These are phyloP conservation scores for Micractinium conductrix DNA, from an alignment of 139 green algal genomes.

Conservation along the genomic window DNA sequence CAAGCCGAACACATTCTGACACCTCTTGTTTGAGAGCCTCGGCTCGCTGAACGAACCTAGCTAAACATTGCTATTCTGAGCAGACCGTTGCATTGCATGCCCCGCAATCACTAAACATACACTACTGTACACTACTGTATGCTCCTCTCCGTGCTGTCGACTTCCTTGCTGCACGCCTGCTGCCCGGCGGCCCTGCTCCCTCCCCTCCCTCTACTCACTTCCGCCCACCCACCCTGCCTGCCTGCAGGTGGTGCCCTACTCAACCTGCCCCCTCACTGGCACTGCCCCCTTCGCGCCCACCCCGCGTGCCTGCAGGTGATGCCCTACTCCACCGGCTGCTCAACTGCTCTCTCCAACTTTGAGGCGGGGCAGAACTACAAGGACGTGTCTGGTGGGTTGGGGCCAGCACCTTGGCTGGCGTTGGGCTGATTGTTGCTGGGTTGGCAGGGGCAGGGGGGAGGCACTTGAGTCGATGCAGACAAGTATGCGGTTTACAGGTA, in stretches of 20 bases:
- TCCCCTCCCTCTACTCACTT: too few relatives aligned
- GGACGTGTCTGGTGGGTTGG: conserved; percentile 62
- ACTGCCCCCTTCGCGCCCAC: too few relatives aligned
- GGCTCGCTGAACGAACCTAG: conserved; percentile 11
- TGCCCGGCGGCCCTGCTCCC: too few relatives aligned
- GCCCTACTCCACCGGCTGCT: conserved; percentile 96
- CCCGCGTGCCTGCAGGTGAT: conserved; percentile 85
- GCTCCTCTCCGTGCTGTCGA: neutral
- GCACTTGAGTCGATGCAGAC: neutral
- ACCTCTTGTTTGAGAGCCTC: neutral
- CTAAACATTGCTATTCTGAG: conserved; percentile 20
- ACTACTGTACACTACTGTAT: too few relatives aligned
- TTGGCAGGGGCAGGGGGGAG: neutral
- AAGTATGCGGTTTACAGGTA: too few relatives aligned
- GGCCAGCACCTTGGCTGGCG: neutral
- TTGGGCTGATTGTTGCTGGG: neutral
- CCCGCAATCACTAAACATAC: too few relatives aligned
- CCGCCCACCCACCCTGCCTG: too few relatives aligned
- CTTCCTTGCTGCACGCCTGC: too few relatives aligned
- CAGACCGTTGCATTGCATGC: neutral
- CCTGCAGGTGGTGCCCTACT: too few relatives aligned
- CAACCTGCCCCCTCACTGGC: too few relatives aligned
- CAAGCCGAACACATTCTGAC: conserved; percentile 11
- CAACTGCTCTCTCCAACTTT: conserved; percentile 98
- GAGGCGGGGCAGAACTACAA: conserved; percentile 99